These are phyloP conservation scores for Plantago elongata DNA, from an alignment of 257 asterid genomes.

Conservation along the genomic window DNA sequence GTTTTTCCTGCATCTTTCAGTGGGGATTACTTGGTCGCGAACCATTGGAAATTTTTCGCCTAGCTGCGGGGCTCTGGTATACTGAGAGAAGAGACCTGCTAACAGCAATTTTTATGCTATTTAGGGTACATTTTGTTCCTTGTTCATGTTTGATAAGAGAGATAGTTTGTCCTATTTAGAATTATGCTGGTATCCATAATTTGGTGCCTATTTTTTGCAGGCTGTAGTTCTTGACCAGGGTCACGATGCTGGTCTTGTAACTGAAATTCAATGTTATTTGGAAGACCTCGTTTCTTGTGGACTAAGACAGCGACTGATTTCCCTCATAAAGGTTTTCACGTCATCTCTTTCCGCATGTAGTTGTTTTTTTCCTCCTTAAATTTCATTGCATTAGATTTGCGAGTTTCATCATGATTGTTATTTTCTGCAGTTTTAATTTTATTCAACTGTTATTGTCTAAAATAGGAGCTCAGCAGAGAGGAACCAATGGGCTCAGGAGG, in stretches of 20 bases:
- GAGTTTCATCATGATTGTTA: not conserved
- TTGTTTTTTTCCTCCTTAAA: conserved; percentile 2
- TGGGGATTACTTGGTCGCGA: conserved; percentile 90
- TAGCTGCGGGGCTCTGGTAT: conserved; percentile 93
- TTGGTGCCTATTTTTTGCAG: conserved; percentile 37
- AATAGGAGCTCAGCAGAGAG: conserved; percentile 84
- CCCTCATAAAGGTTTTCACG: conserved; percentile 66
- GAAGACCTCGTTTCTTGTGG: conserved; percentile 72
- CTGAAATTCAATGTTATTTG: conserved; percentile 67
- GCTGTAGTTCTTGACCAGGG: conserved; percentile 92
- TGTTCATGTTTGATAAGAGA: conserved; percentile 11
- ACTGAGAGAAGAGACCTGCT: conserved; percentile 87
- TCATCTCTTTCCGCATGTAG: conserved; percentile 2
- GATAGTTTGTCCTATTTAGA: not conserved
- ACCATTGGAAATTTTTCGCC: conserved; percentile 77
- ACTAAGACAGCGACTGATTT: conserved; percentile 61
- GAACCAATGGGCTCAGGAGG: conserved; percentile 92
- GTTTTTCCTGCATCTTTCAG: conserved; percentile 36
- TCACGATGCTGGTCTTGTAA: conserved; percentile 68
- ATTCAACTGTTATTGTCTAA: conserved; percentile 20
- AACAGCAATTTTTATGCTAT: conserved; percentile 68
- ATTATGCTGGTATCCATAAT: conserved; percentile 4
- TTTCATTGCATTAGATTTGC: conserved; percentile 2
- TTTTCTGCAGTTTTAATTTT: not conserved
- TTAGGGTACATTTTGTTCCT: conserved; percentile 59